Percentiles rank a stretch among this genome's conserved stretches.
Conservation (phyloP, 148 eudicot genomes). For the Dianthus caryophyllus region DNA sequence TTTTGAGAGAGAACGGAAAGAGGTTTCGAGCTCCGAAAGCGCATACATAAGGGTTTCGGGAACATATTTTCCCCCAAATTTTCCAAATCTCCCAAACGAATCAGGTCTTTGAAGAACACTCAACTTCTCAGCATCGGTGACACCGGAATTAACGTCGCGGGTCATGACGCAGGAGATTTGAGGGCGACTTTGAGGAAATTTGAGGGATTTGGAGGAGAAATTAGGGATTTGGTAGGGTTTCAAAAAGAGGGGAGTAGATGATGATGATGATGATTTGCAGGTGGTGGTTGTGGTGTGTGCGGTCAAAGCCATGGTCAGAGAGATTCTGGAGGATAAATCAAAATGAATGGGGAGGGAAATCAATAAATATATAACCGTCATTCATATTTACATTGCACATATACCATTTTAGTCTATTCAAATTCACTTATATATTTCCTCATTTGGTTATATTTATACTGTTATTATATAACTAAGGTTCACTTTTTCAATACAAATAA, state of each 20-base stretch:
- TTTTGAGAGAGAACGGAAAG: slow-evolving; percentile 47
- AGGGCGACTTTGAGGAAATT: slow-evolving; percentile 17
- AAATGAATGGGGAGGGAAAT: too few species aligned
- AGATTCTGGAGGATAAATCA: too few species aligned
- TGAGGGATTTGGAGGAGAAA: slow-evolving; percentile 30
- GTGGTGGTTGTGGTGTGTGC: slow-evolving; percentile 29
- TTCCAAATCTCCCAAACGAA: slow-evolving; percentile 83
- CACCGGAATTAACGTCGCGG: slow-evolving; percentile 13
- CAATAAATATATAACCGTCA: too few species aligned
- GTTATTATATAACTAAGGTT: too few species aligned
- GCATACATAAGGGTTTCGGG: slow-evolving; percentile 96
- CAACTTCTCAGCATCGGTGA: slow-evolving; percentile 16
- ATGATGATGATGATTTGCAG: slow-evolving; percentile 22
- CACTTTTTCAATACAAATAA: too few species aligned
- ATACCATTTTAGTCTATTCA: too few species aligned
- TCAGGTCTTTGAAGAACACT: slow-evolving; percentile 52
- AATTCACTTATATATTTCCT: too few species aligned
- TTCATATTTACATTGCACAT: too few species aligned
- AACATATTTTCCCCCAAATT: slow-evolving; percentile 87
- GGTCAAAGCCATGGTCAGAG: slow-evolving; percentile 55
- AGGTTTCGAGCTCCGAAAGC: slow-evolving; percentile 70
- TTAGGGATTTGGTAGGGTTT: slow-evolving; percentile 27
- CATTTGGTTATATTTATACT: too few species aligned
- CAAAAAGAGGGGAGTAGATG: slow-evolving; percentile 22
- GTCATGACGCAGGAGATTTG: slow-evolving; percentile 42